A percentile compares a stretch with the other conserved stretches of the same genome.
Evolutionary conservation across 805 yeast species (phyloP).

Genomic region (Suhomyces emberorum): DNA sequence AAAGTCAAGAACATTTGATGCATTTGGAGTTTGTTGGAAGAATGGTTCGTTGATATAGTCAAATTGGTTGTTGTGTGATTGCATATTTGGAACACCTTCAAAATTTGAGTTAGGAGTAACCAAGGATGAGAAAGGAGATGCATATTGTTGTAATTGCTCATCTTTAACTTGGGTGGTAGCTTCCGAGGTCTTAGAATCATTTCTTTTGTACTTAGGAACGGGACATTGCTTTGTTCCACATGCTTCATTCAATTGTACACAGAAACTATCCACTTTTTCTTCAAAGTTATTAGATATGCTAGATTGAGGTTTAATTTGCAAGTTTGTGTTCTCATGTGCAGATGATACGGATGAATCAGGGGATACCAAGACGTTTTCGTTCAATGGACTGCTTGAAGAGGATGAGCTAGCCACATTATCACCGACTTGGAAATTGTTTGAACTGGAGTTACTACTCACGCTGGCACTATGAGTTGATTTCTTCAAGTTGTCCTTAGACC

Average conservation of each 20-base stretch:
- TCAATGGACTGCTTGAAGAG: conserved; percentile 35
- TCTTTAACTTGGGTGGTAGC: conserved; percentile 1
- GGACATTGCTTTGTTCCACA: conserved; percentile 78
- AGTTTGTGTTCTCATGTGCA: conserved; percentile 3
- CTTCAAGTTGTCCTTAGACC: conserved; percentile 28
- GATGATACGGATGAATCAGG: conserved; percentile 26
- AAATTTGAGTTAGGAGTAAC: conserved; percentile 17
- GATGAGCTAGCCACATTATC: conserved; percentile 31
- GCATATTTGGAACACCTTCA: conserved; percentile 12
- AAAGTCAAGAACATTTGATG: conserved; percentile 4
- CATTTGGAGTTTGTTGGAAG: conserved; percentile 6
- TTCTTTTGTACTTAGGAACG: conserved; percentile 46
- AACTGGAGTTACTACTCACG: not conserved
- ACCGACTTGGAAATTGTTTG: conserved; percentile 18
- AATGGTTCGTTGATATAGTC: conserved; percentile 16
- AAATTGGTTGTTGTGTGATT: conserved; percentile 1
- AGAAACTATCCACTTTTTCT: conserved; percentile 72
- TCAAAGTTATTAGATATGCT: conserved; percentile 41
- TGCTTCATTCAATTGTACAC: conserved; percentile 70
- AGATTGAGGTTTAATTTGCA: conserved; percentile 3
- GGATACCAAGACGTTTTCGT: conserved; percentile 33
- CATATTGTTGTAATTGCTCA: conserved; percentile 7
- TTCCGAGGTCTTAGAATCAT: conserved; percentile 1
- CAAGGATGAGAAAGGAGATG: conserved; percentile 20
- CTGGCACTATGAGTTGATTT: conserved; percentile 1